These are phyloP conservation scores for Albatrellus sp. DNA, from an alignment of 1,284 basidiomycete genomes.

Conservation along the genomic window DNA sequence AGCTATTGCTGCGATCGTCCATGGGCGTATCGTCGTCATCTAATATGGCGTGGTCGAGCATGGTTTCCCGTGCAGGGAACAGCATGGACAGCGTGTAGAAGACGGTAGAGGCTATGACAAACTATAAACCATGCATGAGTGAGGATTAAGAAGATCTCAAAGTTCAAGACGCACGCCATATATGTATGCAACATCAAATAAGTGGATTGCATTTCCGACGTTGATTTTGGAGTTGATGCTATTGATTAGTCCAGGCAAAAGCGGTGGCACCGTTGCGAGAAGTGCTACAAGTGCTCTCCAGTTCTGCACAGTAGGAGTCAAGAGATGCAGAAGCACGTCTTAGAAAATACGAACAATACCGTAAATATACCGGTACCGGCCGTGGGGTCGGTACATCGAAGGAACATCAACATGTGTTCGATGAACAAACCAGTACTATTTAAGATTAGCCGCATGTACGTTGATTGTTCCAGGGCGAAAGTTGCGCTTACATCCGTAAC, in stretches of 20 bases:
- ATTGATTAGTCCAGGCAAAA: slow-evolving; percentile 55
- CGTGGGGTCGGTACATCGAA: slow-evolving; percentile 52
- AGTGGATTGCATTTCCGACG: slow-evolving; percentile 36
- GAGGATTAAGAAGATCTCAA: slow-evolving; percentile 9
- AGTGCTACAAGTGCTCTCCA: slow-evolving; percentile 60
- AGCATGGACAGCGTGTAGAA: slow-evolving; percentile 38
- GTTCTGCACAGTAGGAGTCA: slow-evolving; percentile 32
- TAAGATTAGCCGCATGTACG: neutral
- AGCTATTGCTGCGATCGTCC: slow-evolving; percentile 3
- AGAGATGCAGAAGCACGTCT: neutral
- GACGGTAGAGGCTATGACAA: slow-evolving; percentile 26
- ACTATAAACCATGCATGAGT: slow-evolving; percentile 17
- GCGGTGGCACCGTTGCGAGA: slow-evolving; percentile 48
- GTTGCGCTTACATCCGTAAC: slow-evolving; percentile 43
- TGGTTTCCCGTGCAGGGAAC: slow-evolving; percentile 50
- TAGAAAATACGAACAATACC: slow-evolving; percentile 38
- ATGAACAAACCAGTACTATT: slow-evolving; percentile 57
- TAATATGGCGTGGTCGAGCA: slow-evolving; percentile 32
- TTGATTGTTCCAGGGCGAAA: neutral
- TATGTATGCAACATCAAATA: slow-evolving; percentile 62
- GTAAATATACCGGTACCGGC: slow-evolving; percentile 49
- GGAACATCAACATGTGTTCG: slow-evolving; percentile 52
- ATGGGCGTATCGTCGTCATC: slow-evolving; percentile 10
- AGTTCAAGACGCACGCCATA: slow-evolving; percentile 44
- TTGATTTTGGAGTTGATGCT: slow-evolving; percentile 47